Percentiles rank a stretch among this genome's conserved stretches.
phyloP scores from a whole-genome alignment of 2,329 filamentous ascomycete genomes.

The Sclerotinia sclerotiorum region DNA sequence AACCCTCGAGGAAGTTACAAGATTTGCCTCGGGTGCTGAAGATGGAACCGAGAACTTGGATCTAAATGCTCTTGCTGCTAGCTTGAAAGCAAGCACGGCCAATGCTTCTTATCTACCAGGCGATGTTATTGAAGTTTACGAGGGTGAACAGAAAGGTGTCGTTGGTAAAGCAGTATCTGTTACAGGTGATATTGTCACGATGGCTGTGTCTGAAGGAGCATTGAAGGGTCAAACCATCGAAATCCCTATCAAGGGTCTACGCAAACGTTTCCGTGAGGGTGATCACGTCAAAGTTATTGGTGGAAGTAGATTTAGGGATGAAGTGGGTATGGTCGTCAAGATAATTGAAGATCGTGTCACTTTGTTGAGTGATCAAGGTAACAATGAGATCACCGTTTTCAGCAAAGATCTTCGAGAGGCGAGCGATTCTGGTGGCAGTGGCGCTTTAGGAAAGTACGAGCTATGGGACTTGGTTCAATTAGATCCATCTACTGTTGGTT shows the following conservation, averaged over 20 bases:
- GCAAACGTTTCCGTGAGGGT: conserved; percentile 88
- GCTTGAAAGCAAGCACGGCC: conserved; percentile 78
- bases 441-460: conserved; percentile 82
- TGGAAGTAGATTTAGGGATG: conserved; percentile 88
- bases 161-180: conserved; percentile 83
- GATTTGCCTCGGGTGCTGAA: conserved; percentile 82
- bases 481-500: conserved; percentile 87
- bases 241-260: conserved; percentile 85
- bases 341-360: conserved; percentile 92
- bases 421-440: conserved; percentile 84
- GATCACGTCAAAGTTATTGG: conserved; percentile 99
- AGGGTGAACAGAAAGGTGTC: conserved; percentile 91
- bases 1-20: conserved; percentile 91
- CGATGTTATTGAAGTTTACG: conserved; percentile 94
- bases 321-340: conserved; percentile 95
- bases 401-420: conserved; percentile 95
- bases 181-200: conserved; percentile 86
- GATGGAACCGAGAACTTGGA: conserved; percentile 94
- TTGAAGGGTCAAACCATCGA: conserved; percentile 83
- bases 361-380: conserved; percentile 86
- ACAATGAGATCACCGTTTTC: conserved; percentile 94
- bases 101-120: conserved; percentile 86
- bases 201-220: conserved; percentile 80
- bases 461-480: conserved; percentile 93
- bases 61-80: conserved; percentile 84